Percentiles rank a stretch among this genome's conserved stretches.
Evolutionary conservation across 2,329 filamentous ascomycete species (phyloP).

Genomic region (Biscogniauxia marginata): DNA sequence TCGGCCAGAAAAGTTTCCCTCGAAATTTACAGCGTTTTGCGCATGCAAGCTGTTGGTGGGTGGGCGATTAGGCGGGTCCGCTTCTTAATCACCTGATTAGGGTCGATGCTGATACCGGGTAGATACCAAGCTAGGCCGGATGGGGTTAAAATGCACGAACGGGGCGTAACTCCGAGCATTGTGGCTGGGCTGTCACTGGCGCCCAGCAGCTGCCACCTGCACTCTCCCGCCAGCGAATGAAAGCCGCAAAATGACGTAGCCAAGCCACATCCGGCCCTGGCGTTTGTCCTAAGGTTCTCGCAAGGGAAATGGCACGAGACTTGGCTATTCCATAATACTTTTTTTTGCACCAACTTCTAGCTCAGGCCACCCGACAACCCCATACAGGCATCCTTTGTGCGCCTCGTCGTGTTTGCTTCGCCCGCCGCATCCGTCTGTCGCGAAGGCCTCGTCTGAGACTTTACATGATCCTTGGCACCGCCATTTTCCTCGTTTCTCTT

Average conservation of each 20-base stretch:
- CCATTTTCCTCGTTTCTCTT: not conserved
- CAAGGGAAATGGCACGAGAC: constrained; percentile 23
- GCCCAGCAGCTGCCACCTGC: constrained; percentile 4
- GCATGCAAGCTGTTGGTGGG: constrained; percentile 17
- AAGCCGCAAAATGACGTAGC: constrained; percentile 19
- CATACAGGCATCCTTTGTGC: constrained; percentile 16
- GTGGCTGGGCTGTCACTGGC: constrained; percentile 12
- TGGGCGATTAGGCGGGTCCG: constrained; percentile 10
- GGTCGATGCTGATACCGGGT: constrained; percentile 20
- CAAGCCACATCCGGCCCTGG: constrained; percentile 14
- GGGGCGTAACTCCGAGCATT: too few species aligned
- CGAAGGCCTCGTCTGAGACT: constrained; percentile 2
- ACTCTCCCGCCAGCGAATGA: constrained; percentile 12
- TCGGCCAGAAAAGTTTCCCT: constrained; percentile 28
- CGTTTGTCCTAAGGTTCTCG: not conserved
- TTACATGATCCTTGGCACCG: not conserved
- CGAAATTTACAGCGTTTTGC: constrained; percentile 18
- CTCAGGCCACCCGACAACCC: constrained; percentile 9
- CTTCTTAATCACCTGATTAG: constrained; percentile 31
- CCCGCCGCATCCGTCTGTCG: constrained; percentile 12
- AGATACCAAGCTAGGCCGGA: too few species aligned
- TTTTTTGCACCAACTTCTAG: constrained; percentile 18
- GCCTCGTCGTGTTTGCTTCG: not conserved
- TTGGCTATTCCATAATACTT: constrained; percentile 2
- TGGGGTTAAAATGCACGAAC: too few species aligned